Conservation (phyloP, 2,329 filamentous ascomycete genomes). For the Alternaria sp. region DNA sequence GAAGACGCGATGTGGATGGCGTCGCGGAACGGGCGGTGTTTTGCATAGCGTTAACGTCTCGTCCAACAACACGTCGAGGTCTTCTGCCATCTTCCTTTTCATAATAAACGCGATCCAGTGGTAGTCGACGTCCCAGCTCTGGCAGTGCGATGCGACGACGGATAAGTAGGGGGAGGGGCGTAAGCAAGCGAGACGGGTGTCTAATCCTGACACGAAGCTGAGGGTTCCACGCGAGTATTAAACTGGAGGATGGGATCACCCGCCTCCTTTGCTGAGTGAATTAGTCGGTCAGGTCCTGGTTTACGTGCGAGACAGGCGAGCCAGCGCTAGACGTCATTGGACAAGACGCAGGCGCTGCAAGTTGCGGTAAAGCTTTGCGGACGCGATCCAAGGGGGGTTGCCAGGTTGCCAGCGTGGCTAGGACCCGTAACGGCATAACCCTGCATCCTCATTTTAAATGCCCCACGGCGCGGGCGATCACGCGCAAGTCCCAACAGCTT, state of each 20-base stretch:
- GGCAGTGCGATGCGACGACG: slow-evolving; percentile 13
- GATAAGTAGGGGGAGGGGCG: slow-evolving; percentile 7
- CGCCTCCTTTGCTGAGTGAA: slow-evolving; percentile 25
- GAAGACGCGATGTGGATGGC: slow-evolving; percentile 26
- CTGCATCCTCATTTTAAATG: slow-evolving; percentile 24
- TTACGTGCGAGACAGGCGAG: slow-evolving; percentile 29
- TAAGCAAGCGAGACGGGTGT: slow-evolving; percentile 23
- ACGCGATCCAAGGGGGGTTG: slow-evolving; percentile 23
- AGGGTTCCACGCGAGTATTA: slow-evolving; percentile 31
- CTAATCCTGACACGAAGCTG: slow-evolving; percentile 28
- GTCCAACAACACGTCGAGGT: slow-evolving; percentile 24
- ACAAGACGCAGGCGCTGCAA: slow-evolving; percentile 11
- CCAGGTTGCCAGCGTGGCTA: slow-evolving; percentile 30
- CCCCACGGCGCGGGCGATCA: slow-evolving; percentile 14
- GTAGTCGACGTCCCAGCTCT: slow-evolving; percentile 14
- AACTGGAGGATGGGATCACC: slow-evolving; percentile 32
- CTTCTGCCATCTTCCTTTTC: slow-evolving; percentile 22
- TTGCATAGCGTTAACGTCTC: slow-evolving; percentile 23
- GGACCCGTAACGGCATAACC: slow-evolving; percentile 15
- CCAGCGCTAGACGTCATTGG: slow-evolving; percentile 32
- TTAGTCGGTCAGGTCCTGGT: slow-evolving; percentile 28
- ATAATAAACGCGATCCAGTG: slow-evolving; percentile 14
- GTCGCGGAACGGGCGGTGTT: slow-evolving; percentile 30
- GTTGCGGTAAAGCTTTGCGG: slow-evolving; percentile 25
- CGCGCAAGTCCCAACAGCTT: slow-evolving; percentile 12